These are phyloP conservation scores for Pulveroboletus sp. DNA, from an alignment of 768 basidiomycete genomes.

Conservation along the genomic window DNA sequence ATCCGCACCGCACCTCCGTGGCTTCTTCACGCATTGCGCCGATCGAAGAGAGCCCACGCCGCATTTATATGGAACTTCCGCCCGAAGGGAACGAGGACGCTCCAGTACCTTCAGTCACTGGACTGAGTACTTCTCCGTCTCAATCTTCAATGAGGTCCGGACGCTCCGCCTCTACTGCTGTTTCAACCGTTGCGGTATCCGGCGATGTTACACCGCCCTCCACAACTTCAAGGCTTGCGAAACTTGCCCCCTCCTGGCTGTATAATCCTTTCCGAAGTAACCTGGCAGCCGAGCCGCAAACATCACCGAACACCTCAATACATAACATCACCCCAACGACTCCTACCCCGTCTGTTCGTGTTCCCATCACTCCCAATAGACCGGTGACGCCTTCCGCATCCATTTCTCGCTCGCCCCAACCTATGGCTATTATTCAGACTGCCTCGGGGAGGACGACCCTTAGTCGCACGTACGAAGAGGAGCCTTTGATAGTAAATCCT, in stretches of 20 bases:
- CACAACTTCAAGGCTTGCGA: constrained; percentile 44
- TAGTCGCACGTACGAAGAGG: constrained; percentile 59
- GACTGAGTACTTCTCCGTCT: constrained; percentile 62
- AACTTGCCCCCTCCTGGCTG: constrained; percentile 73
- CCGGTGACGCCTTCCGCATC: constrained; percentile 30
- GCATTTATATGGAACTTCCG: constrained; percentile 49
- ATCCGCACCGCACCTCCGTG: constrained; percentile 50
- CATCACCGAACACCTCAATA: constrained; percentile 48
- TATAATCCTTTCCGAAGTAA: constrained; percentile 72
- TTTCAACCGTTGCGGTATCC: constrained; percentile 18
- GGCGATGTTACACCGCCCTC: constrained; percentile 23
- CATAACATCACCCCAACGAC: constrained; percentile 31
- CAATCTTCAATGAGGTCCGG: constrained; percentile 59
- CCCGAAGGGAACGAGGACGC: constrained; percentile 36
- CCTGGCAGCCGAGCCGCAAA: constrained; percentile 48
- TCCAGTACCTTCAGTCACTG: constrained; percentile 31
- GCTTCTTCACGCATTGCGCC: constrained; percentile 49
- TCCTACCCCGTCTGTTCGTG: constrained; percentile 27
- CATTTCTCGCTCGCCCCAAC: constrained; percentile 38
- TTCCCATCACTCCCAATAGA: constrained; percentile 28
- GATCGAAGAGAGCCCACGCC: constrained; percentile 71
- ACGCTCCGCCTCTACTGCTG: constrained; percentile 45
- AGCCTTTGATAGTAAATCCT: constrained; percentile 37
- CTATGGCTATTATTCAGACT: constrained; percentile 38
- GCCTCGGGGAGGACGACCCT: constrained; percentile 44